Evolutionary conservation across 306 rosid species (phyloP).

Genomic region (Rosa rugosa): DNA sequence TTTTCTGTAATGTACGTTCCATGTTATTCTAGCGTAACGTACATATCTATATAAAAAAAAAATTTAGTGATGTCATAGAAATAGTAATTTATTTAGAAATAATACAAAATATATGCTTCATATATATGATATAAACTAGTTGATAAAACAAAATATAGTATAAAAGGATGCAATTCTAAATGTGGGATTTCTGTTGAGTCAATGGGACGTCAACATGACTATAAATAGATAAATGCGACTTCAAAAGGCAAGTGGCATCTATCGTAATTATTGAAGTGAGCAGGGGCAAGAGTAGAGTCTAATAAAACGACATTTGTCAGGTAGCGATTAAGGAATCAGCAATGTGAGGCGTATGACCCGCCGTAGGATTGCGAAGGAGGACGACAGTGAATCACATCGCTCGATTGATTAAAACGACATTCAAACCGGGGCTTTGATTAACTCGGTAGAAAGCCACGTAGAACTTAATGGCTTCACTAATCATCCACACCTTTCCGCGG

Average conservation of each 20-base stretch:
- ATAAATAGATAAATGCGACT: not conserved
- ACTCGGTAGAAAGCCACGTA: not conserved
- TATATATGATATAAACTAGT: no score
- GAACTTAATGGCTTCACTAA: not conserved
- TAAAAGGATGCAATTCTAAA: not conserved
- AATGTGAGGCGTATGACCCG: conserved; percentile 27
- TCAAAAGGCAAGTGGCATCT: no score
- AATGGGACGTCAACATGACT: no score
- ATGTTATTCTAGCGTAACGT: no score
- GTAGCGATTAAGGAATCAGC: not conserved
- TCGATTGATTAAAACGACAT: not conserved
- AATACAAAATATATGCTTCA: not conserved
- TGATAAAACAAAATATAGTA: no score
- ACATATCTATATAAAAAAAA: no score
- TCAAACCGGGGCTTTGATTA: not conserved
- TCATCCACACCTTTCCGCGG: not conserved
- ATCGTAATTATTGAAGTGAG: not conserved
- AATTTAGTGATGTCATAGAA: no score
- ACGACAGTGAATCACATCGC: conserved; percentile 42
- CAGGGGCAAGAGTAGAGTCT: conserved; percentile 6
- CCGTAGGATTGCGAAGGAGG: conserved; percentile 24
- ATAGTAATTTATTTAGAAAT: no score
- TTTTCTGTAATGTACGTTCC: no score
- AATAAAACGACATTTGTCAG: conserved; percentile 10
- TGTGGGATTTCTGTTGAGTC: not conserved